Evolutionary conservation across 495 filamentous ascomycete genomes (phyloP).

Genomic region (Talaromyces ruber): DNA sequence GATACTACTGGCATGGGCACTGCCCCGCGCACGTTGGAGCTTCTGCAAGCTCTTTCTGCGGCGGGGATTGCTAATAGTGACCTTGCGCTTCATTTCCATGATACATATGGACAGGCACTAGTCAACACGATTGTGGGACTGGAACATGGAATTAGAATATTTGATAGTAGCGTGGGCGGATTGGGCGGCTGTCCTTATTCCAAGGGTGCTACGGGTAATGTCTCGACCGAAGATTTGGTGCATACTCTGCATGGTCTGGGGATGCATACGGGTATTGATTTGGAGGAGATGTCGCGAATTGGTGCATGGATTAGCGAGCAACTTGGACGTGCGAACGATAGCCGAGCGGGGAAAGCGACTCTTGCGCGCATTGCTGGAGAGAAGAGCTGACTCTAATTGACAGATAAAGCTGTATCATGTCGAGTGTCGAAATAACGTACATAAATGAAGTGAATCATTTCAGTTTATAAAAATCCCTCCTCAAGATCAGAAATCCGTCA

Average conservation of each 20-base stretch:
- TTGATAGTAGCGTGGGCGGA: slow-evolving; percentile 84
- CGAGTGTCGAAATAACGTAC: not conserved
- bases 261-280: slow-evolving; percentile 76
- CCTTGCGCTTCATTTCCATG: slow-evolving; percentile 89
- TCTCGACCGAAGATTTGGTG: slow-evolving; percentile 87
- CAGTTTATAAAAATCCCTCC: not conserved
- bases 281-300: slow-evolving; percentile 72
- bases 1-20: slow-evolving; percentile 98
- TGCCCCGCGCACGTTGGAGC: slow-evolving; percentile 63
- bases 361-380: slow-evolving; percentile 38
- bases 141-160: slow-evolving; percentile 80
- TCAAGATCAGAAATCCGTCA: slow-evolving; percentile 74
- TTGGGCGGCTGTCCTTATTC: slow-evolving; percentile 91
- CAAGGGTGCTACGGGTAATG: slow-evolving; percentile 91
- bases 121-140: slow-evolving; percentile 82
- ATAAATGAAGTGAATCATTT: not conserved
- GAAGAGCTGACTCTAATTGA: not conserved
- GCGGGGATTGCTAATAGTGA: slow-evolving; percentile 74
- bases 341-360: slow-evolving; percentile 70
- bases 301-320: slow-evolving; percentile 85
- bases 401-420: too few species aligned
- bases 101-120: slow-evolving; percentile 92
- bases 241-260: slow-evolving; percentile 84
- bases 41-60: slow-evolving; percentile 60
- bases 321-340: slow-evolving; percentile 67